Evolutionary conservation across 805 yeast genomes (phyloP), one percentile per base, ranked within the genome.

Genomic region (Wickerhamomyces tratensis): DNA sequence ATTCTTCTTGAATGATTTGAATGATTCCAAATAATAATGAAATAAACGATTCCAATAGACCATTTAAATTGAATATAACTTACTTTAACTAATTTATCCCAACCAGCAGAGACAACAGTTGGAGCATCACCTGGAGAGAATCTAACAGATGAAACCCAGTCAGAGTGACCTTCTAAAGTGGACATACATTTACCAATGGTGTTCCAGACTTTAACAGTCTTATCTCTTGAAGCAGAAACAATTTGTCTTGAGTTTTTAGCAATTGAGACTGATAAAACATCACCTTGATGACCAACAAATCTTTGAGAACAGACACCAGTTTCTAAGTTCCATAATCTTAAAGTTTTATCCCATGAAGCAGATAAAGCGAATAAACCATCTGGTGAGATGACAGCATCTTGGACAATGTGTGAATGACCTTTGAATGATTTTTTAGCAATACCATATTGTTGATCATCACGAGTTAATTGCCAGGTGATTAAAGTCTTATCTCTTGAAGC

Each of bases 41-140:
- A 20, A 20, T 20, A 3, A 4, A 20, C 4, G 20, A 20, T 20
- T 20, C 20, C 20, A 20, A 20, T 20, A 20, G 20, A 20, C 20
- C 20, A 20, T 20, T 20, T 20, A 3, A 10, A 27, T 27, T 27
- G 30, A 27, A 27, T 27, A 45, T 45, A 64, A 87, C 96, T 77
- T 87, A 91, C 98, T 89, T 93, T 93, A 63, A 94, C 95, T 62
- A 89, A 75, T 77, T 91, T 93, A 73, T 93, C 99, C 91, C 95
- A 87, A 68, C 96, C 95, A 64, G 97, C 97, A 59, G 99, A 91
- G 75, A 91, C 82, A 63, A 87, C 83, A 59, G 83, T 77, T 63
- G 86, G 69, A 53, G 81, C 70, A 57, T 79, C 78, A 52, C 68
- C 69, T 72, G 97, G 98, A 60, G 95, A 86, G 82, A 91, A 87